Conservation (phyloP, 768 basidiomycete genomes). For the Tulasnella sp. region DNA sequence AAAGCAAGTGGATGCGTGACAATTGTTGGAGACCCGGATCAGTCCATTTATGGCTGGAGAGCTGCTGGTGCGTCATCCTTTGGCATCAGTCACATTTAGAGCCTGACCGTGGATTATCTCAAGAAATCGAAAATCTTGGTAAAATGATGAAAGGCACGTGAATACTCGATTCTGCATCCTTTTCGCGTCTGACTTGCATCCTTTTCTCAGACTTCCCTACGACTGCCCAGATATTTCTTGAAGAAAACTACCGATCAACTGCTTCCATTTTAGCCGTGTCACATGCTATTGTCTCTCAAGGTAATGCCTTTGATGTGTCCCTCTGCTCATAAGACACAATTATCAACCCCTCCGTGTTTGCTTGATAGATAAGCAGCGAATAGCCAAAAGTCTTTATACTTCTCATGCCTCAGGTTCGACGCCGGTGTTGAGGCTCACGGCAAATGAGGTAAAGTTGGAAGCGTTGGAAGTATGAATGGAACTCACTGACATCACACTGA, state of each 20-base stretch:
- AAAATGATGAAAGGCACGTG: slow-evolving; percentile 53
- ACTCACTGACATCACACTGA: too few species aligned
- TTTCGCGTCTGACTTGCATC: not conserved
- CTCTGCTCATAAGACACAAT: not conserved
- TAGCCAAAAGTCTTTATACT: slow-evolving; percentile 59
- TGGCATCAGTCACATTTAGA: too few species aligned
- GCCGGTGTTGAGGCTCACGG: slow-evolving; percentile 49
- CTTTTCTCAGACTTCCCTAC: slow-evolving; percentile 43
- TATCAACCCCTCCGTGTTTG: not conserved
- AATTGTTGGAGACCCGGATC: slow-evolving; percentile 84
- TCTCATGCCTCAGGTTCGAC: slow-evolving; percentile 48
- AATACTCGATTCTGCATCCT: not conserved
- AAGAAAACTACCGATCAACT: slow-evolving; percentile 81
- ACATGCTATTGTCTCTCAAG: slow-evolving; percentile 71
- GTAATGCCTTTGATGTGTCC: slow-evolving; percentile 29
- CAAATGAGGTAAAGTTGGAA: too few species aligned
- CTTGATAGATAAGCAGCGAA: slow-evolving; percentile 52
- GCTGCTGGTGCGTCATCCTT: slow-evolving; percentile 33
- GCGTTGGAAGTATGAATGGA: too few species aligned
- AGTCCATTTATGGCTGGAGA: slow-evolving; percentile 85
- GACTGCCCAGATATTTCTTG: slow-evolving; percentile 57
- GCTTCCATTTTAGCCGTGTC: slow-evolving; percentile 58
- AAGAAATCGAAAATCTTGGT: slow-evolving; percentile 54
- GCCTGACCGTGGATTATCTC: not conserved
- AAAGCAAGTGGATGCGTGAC: slow-evolving; percentile 42